Percentiles rank a stretch among this genome's conserved stretches.
Evolutionary conservation across 1,284 basidiomycete species (phyloP).

Genomic region (Phaffia rhodozyma): DNA sequence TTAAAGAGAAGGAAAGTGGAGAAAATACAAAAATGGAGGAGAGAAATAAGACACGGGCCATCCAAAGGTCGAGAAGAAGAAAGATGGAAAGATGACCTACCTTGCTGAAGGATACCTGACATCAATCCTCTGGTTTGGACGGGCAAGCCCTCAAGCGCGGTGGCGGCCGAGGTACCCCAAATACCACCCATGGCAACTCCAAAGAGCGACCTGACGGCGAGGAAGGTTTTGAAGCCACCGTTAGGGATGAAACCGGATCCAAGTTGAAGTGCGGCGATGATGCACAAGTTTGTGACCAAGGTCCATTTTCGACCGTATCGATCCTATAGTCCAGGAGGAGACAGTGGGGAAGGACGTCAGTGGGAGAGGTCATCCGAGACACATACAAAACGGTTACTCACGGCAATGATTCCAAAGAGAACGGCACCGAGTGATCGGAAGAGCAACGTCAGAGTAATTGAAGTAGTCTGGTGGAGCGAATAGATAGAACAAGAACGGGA

Average conservation of each 20-base stretch:
- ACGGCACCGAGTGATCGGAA: slow-evolving; percentile 80
- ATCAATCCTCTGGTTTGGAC: slow-evolving; percentile 73
- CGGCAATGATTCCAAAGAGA: slow-evolving; percentile 45
- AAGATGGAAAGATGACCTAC: slow-evolving; percentile 45
- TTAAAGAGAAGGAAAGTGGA: not conserved
- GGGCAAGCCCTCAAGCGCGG: slow-evolving; percentile 80
- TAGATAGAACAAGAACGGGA: not conserved
- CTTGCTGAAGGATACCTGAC: slow-evolving; percentile 72
- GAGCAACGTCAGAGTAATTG: slow-evolving; percentile 85
- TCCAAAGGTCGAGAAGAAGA: not conserved
- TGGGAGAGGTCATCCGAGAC: slow-evolving; percentile 21
- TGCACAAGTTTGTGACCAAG: slow-evolving; percentile 58
- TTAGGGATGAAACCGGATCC: slow-evolving; percentile 45
- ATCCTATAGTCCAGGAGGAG: slow-evolving; percentile 45
- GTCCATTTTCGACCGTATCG: slow-evolving; percentile 91
- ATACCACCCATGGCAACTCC: slow-evolving; percentile 55
- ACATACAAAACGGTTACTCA: slow-evolving; percentile 5
- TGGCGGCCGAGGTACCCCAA: slow-evolving; percentile 37
- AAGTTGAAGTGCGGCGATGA: slow-evolving; percentile 65
- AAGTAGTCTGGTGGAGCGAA: slow-evolving; percentile 39
- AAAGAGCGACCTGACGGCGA: slow-evolving; percentile 36
- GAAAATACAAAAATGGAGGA: not conserved
- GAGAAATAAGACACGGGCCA: not conserved
- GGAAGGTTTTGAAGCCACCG: slow-evolving; percentile 35
- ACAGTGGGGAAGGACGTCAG: not conserved